phyloP scores from a whole-genome alignment of 495 filamentous ascomycete genomes.

The Cladorrhinum samala region DNA sequence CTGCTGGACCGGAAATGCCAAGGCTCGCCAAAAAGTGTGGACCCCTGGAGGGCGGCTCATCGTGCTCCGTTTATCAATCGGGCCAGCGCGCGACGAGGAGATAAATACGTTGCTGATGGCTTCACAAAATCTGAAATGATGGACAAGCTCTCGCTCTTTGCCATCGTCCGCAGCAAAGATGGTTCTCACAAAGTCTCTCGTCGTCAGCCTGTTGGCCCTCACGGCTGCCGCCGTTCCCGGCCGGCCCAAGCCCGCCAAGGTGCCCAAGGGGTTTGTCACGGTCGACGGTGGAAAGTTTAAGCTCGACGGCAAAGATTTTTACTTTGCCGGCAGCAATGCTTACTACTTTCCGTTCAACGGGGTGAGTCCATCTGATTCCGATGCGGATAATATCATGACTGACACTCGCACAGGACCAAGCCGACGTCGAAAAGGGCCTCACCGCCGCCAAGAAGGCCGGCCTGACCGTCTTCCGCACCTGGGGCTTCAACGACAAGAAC shows the following conservation, averaged over 20 bases:
- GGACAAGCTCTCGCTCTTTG: no score
- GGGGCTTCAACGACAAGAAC: slow-evolving; percentile 57
- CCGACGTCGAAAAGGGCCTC: slow-evolving; percentile 58
- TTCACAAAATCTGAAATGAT: background rate
- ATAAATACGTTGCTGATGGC: slow-evolving; percentile 9
- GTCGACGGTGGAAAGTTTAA: slow-evolving; percentile 53
- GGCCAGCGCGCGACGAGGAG: background rate
- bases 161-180: background rate
- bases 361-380: slow-evolving; percentile 19
- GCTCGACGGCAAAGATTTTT: slow-evolving; percentile 56
- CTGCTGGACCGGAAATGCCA: slow-evolving; percentile 1
- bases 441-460: slow-evolving; percentile 46
- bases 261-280: slow-evolving; percentile 39
- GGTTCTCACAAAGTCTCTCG: slow-evolving; percentile 5
- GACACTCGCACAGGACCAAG: slow-evolving; percentile 33
- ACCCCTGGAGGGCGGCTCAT: slow-evolving; percentile 7
- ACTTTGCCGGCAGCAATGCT: slow-evolving; percentile 65
- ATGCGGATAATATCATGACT: background rate
- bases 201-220: slow-evolving; percentile 8
- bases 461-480: slow-evolving; percentile 61
- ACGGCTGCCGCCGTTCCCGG: slow-evolving; percentile 8
- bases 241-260: slow-evolving; percentile 8
- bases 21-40: slow-evolving; percentile 3
- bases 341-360: slow-evolving; percentile 63
- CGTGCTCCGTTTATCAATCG: slow-evolving; percentile 3